A percentile compares a stretch with the other conserved stretches of the same genome.
Conservation (phyloP, 225 moss, liverwort and hornwort species). For the Physcomitrellopsis africana region DNA sequence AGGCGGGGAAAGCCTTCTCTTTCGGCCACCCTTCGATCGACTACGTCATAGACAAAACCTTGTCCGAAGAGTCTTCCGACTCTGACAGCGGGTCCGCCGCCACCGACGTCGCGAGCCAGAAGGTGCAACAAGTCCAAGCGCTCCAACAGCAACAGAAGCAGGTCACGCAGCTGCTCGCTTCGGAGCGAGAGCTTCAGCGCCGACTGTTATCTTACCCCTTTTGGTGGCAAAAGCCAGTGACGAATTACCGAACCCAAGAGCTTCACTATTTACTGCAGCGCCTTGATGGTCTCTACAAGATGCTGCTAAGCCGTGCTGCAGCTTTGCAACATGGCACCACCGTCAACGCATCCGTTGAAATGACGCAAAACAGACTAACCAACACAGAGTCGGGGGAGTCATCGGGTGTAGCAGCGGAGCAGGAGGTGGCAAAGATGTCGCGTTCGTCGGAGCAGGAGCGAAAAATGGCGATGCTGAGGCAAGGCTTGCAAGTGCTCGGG, state of each 20-base stretch:
- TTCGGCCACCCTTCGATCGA: constrained; percentile 64
- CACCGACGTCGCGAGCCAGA: constrained; percentile 35
- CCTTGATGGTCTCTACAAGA: constrained; percentile 37
- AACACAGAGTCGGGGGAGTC: constrained; percentile 22
- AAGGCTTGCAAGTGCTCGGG: not conserved
- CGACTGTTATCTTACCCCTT: constrained; percentile 33
- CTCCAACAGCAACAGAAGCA: constrained; percentile 58
- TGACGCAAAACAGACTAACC: constrained; percentile 8
- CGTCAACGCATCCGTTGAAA: not conserved
- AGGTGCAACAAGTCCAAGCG: constrained; percentile 55
- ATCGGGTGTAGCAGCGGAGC: not conserved
- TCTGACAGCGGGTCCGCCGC: constrained; percentile 35
- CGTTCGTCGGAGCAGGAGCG: not conserved
- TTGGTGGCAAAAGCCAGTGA: constrained; percentile 54
- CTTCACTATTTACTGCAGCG: constrained; percentile 41
- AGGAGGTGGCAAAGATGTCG: not conserved
- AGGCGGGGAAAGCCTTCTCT: constrained; percentile 63
- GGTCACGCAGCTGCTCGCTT: constrained; percentile 19
- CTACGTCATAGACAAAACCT: constrained; percentile 55
- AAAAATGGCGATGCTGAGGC: not conserved
- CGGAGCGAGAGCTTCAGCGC: constrained; percentile 49
- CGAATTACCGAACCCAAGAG: constrained; percentile 32
- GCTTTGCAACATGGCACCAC: constrained; percentile 30
- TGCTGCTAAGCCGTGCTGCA: constrained; percentile 33
- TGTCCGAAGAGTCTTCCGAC: constrained; percentile 30